These are phyloP conservation scores for Aspergillus cristatus DNA, from an alignment of 495 filamentous ascomycete genomes.

Conservation along the genomic window DNA sequence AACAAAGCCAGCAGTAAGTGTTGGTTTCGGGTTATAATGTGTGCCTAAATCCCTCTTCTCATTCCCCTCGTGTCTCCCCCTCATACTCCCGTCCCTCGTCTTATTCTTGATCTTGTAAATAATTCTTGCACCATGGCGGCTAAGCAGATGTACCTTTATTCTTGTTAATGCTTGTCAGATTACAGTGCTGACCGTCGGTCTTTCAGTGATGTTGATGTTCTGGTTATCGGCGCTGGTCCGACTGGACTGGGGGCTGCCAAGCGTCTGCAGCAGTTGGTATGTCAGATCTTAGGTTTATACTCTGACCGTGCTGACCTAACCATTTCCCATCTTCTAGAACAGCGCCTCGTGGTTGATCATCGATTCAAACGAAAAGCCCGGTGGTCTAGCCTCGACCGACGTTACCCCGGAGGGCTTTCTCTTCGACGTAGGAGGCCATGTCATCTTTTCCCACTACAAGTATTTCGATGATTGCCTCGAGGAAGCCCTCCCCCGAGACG, in stretches of 20 bases:
- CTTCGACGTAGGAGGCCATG: constrained; percentile 89
- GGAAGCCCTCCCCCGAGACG: constrained; percentile 71
- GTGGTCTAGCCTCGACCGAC: constrained; percentile 83
- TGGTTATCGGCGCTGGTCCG: constrained; percentile 84
- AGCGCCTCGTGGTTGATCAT: constrained; percentile 81
- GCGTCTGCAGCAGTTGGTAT: constrained; percentile 75
- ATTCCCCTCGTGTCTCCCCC: too few species aligned
- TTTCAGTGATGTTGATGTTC: constrained; percentile 76
- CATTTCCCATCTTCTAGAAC: constrained; percentile 38
- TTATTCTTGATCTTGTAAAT: too few species aligned
- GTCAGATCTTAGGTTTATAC: constrained; percentile 11
- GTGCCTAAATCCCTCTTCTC: too few species aligned
- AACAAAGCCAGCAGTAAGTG: too few species aligned
- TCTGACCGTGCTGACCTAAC: too few species aligned
- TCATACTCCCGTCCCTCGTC: too few species aligned
- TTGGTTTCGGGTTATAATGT: too few species aligned
- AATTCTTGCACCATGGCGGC: too few species aligned
- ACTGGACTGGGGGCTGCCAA: constrained; percentile 86
- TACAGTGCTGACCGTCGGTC: neutral
- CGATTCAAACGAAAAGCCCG: constrained; percentile 73
- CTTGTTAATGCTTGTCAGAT: too few species aligned
- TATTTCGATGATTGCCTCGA: constrained; percentile 92
- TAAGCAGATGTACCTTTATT: too few species aligned
- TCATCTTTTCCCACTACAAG: constrained; percentile 96
- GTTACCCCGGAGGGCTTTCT: constrained; percentile 83